A percentile compares a stretch with the other conserved stretches of the same genome.
These are phyloP conservation scores for Neospora caninum DNA, from an alignment of 169 alveolate genomes.

Conservation along the genomic window DNA sequence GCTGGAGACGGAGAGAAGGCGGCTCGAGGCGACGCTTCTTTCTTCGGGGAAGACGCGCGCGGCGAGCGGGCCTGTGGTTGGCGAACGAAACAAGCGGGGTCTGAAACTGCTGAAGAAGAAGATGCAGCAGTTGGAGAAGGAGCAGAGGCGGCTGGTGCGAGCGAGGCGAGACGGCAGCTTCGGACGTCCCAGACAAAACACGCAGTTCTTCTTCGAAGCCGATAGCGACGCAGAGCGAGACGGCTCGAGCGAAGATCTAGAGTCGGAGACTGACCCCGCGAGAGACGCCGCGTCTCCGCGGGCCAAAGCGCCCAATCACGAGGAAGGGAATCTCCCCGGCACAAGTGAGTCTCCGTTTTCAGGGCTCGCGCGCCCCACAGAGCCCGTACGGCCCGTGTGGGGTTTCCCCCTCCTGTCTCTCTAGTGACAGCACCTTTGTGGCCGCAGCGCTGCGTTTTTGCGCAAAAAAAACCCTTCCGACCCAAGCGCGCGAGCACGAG, in stretches of 20 bases:
- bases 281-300: neutral
- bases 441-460: too few species aligned
- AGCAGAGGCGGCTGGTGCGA: neutral
- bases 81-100: neutral
- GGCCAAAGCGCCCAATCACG: too few species aligned
- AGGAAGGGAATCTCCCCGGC: too few species aligned
- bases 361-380: too few species aligned
- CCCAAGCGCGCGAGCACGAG: too few species aligned
- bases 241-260: neutral
- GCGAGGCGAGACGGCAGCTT: neutral
- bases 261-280: neutral
- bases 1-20: neutral
- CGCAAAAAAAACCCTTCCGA: too few species aligned
- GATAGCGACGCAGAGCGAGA: neutral
- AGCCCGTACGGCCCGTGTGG: too few species aligned
- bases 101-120: slow-evolving; percentile 6
- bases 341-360: too few species aligned
- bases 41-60: neutral
- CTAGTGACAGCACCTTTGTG: too few species aligned
- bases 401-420: too few species aligned
- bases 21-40: neutral
- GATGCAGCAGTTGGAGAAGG: neutral
- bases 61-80: neutral
- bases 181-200: neutral
- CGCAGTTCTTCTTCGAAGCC: neutral